These are phyloP conservation scores for Pseudogymnoascus sp. DNA, from an alignment of 2,329 filamentous ascomycete species.

Conservation along the genomic window DNA sequence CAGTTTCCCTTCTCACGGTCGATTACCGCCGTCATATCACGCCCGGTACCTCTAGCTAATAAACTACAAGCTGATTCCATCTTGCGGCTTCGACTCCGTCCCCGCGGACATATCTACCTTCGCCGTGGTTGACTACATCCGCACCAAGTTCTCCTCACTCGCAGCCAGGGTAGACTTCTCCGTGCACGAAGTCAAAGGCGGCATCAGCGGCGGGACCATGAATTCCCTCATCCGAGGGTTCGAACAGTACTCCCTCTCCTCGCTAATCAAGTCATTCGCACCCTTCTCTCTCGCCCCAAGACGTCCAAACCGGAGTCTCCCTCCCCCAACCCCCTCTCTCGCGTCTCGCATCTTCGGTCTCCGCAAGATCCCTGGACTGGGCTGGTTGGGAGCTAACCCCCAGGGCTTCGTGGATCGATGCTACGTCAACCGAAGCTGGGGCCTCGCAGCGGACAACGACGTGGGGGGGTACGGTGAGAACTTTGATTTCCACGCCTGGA, in stretches of 20 bases:
- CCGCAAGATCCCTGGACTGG: conserved; percentile 43
- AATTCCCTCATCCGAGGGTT: conserved; percentile 55
- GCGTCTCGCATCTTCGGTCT: conserved; percentile 37
- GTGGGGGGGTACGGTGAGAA: conserved; percentile 50
- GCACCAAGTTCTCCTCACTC: conserved; percentile 39
- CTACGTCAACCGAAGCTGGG: conserved; percentile 56
- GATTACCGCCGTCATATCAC: no score
- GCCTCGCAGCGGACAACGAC: conserved; percentile 35
- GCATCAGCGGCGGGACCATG: conserved; percentile 48
- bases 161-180: conserved; percentile 49
- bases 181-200: conserved; percentile 30
- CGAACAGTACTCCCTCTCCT: conserved; percentile 40
- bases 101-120: conserved; percentile 52
- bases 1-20: conserved; percentile 40
- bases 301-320: conserved; percentile 26
- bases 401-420: conserved; percentile 42
- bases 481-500: conserved; percentile 50
- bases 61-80: conserved; percentile 36
- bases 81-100: conserved; percentile 54
- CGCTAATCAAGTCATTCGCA: conserved; percentile 12
- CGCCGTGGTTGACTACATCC: conserved; percentile 40
- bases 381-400: conserved; percentile 46
- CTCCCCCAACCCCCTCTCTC: conserved; percentile 18
- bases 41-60: conserved; percentile 35
- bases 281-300: conserved; percentile 53